Percentiles rank a stretch among this genome's conserved stretches.
Conservation (phyloP, 768 basidiomycete genomes). For the Lactarius akahatsu region DNA sequence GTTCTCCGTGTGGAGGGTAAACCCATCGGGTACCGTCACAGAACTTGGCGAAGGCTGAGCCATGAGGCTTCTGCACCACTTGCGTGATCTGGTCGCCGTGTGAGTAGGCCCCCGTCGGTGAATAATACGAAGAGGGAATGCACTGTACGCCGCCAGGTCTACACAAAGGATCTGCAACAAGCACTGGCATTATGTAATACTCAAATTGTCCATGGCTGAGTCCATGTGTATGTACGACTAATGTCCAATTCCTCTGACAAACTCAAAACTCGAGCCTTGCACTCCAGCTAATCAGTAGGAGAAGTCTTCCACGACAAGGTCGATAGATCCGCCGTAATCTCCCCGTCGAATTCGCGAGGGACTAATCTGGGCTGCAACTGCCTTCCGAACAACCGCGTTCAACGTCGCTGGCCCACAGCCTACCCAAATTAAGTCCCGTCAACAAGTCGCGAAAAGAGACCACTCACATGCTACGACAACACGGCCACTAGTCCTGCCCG, state of each 20-base stretch:
- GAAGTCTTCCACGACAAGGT: constrained; percentile 68
- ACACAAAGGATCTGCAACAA: background rate
- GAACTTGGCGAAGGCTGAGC: background rate
- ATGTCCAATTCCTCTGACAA: background rate
- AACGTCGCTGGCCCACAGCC: constrained; percentile 74
- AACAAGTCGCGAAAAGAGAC: constrained; percentile 9
- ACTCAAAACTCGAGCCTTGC: background rate
- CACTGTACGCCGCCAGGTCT: constrained; percentile 8
- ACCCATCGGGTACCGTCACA: constrained; percentile 62
- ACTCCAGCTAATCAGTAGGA: constrained; percentile 44
- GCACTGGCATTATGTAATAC: background rate
- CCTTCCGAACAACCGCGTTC: constrained; percentile 65
- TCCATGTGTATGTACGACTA: background rate
- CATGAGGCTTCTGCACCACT: constrained; percentile 9
- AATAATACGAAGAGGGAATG: background rate
- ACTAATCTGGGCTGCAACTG: constrained; percentile 59
- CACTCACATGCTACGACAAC: constrained; percentile 58
- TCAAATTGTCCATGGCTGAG: background rate
- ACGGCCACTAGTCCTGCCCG: constrained; percentile 51
- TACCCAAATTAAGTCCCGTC: constrained; percentile 32
- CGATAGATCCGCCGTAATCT: constrained; percentile 57
- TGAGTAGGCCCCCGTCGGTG: background rate
- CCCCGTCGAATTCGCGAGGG: constrained; percentile 52
- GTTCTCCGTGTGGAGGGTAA: constrained; percentile 78
- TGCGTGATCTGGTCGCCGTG: background rate